Conservation (phyloP, 2,329 filamentous ascomycete genomes). For the Ophiosphaerella korrae region DNA sequence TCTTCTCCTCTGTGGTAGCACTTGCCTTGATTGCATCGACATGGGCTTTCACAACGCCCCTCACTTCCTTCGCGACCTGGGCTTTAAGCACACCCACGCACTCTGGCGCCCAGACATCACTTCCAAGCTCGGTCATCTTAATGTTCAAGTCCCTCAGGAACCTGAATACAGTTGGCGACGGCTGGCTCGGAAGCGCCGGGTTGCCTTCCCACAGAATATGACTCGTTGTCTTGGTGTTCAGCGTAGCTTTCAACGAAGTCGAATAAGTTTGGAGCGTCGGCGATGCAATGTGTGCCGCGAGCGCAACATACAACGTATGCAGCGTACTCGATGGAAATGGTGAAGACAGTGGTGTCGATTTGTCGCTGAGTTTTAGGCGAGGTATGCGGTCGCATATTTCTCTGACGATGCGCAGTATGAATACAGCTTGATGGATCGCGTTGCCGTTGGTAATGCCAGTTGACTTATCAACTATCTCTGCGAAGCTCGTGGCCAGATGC, state of each 20-base stretch:
- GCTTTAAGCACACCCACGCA: slow-evolving; percentile 69
- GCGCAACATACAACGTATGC: slow-evolving; percentile 65
- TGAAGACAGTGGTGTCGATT: slow-evolving; percentile 26
- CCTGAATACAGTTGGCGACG: slow-evolving; percentile 74
- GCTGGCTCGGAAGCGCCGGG: slow-evolving; percentile 76
- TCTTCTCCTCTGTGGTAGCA: slow-evolving; percentile 4
- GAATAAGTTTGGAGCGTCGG: slow-evolving; percentile 51
- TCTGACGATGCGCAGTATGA: slow-evolving; percentile 74
- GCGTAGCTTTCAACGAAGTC: slow-evolving; percentile 52
- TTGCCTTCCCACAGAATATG: slow-evolving; percentile 80
- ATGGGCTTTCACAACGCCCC: slow-evolving; percentile 35
- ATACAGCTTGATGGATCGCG: slow-evolving; percentile 55
- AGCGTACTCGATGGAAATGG: slow-evolving; percentile 59
- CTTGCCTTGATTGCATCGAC: slow-evolving; percentile 37
- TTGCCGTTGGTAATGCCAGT: slow-evolving; percentile 49
- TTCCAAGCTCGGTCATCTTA: slow-evolving; percentile 71
- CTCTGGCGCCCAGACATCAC: slow-evolving; percentile 79
- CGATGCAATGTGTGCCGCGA: slow-evolving; percentile 61
- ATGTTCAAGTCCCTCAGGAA: slow-evolving; percentile 69
- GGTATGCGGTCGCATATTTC: slow-evolving; percentile 68
- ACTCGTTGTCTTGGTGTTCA: slow-evolving; percentile 61
- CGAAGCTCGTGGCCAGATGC: slow-evolving; percentile 63
- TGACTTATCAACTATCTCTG: slow-evolving; percentile 55
- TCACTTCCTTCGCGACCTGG: slow-evolving; percentile 59
- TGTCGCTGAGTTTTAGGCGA: slow-evolving; percentile 37